phyloP scores from a whole-genome alignment of 768 basidiomycete genomes.

The Lyophyllum atratum region DNA sequence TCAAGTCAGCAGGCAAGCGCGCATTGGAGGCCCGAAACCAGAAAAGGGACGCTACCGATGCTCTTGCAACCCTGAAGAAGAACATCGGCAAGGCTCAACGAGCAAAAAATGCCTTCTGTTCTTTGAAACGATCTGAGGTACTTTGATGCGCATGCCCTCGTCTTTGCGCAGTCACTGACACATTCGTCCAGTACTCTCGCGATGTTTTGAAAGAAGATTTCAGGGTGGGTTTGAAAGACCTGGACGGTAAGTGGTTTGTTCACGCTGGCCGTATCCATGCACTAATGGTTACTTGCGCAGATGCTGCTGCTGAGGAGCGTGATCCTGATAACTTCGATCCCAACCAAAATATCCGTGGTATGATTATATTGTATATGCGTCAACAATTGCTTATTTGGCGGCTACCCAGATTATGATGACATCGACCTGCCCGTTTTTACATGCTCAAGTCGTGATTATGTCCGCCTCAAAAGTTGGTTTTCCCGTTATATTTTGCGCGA shows the following conservation, averaged over 20 bases:
- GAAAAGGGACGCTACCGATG: constrained; percentile 35
- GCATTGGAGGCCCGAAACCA: constrained; percentile 37
- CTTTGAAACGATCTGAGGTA: constrained; percentile 57
- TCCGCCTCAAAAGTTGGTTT: constrained; percentile 48
- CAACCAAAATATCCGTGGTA: constrained; percentile 49
- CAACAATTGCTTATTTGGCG: not conserved
- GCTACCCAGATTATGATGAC: constrained; percentile 49
- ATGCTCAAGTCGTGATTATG: constrained; percentile 61
- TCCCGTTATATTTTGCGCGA: not conserved
- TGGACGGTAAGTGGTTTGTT: constrained; percentile 45
- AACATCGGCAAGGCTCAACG: constrained; percentile 48
- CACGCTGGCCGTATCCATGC: not conserved
- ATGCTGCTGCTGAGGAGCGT: constrained; percentile 56
- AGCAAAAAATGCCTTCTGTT: constrained; percentile 65
- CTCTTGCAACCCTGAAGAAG: constrained; percentile 38
- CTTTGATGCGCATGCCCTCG: not conserved
- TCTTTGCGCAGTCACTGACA: constrained; percentile 3
- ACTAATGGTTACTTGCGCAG: constrained; percentile 25
- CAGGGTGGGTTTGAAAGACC: constrained; percentile 55
- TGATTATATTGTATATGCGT: not conserved
- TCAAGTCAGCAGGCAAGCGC: constrained; percentile 40
- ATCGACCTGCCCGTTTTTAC: constrained; percentile 68
- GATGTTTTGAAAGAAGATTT: constrained; percentile 63
- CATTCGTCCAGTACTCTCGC: constrained; percentile 45
- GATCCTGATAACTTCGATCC: constrained; percentile 63